Evolutionary conservation across 2,329 filamentous ascomycete genomes (phyloP), one percentile per base, ranked within the genome.

Genomic region (Penicillium digitatum): DNA sequence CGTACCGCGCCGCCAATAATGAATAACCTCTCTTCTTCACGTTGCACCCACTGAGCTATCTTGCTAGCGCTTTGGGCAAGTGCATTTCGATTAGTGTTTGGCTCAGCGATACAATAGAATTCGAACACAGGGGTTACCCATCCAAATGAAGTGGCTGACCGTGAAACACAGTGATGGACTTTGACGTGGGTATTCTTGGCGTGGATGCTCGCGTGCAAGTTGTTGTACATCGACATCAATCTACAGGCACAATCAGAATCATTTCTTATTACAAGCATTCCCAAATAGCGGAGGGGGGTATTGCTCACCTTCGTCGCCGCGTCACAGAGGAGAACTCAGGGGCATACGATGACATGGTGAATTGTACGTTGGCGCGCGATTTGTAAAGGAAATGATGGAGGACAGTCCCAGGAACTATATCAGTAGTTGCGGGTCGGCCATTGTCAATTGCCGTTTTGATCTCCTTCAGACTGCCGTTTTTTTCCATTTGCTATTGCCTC

Each of bases 311-410:
- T 69, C 90, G 81, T 48, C 84, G 81, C 39, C 84, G 80, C 44
- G 89, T 76, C 4, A 82, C 70, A 3, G 69, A 78, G 24, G 71
- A 73, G 66, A 94, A 94, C 54, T 86, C 78, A 0, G 89, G 87
- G 10, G 84, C 80, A 57, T 90, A 87, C 0, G 89, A 86, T 1
- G 92, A 88, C 90, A 95, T 96, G 63, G 85, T 88, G 73, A 96
- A 99, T 71, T 99, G 95, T 27, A 99, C 94, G 65, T 99, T 96
- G 20, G 87, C 86, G 56, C 90, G 84, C 16, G 90, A 96, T 74
- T 97, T 99, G 80, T 96, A 99, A 18, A 99, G 76, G 69, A 97
- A 99, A 77, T 99, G 94, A 63, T 88, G 87, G 49, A 97, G 78
- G 31, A 88, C 86, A 16, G 87, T 89, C 24, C 88, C 89, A 0